Evolutionary conservation across 768 basidiomycete genomes (phyloP).

Genomic region (Trametes cinnabarina): DNA sequence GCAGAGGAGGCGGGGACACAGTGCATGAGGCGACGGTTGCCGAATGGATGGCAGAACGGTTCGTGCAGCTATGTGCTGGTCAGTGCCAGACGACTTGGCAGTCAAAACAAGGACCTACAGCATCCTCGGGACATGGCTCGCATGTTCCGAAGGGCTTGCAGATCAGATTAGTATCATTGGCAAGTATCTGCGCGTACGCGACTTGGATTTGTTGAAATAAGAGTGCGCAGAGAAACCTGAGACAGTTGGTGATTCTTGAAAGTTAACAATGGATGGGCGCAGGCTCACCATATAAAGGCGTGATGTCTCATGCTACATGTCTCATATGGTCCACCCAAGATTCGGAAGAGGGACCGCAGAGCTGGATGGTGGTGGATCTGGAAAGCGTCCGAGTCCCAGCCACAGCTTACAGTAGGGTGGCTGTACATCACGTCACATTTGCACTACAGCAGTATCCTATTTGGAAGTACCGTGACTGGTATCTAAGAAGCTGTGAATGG

Average conservation of each 20-base stretch:
- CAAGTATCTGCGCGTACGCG: neutral
- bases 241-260: neutral
- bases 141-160: constrained; percentile 60
- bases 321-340: neutral
- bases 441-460: neutral
- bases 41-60: constrained; percentile 95
- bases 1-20: constrained; percentile 46
- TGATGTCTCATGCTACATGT: constrained; percentile 7
- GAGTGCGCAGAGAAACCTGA: constrained; percentile 6
- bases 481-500: too few relatives aligned
- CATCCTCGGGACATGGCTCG: constrained; percentile 60
- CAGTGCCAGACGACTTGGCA: neutral
- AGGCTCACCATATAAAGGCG: neutral
- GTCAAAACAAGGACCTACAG: constrained; percentile 42
- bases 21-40: constrained; percentile 87
- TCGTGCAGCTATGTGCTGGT: constrained; percentile 58
- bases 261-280: too few relatives aligned
- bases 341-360: neutral
- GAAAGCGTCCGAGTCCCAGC: neutral
- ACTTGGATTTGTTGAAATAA: neutral
- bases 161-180: constrained; percentile 14
- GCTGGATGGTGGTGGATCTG: neutral
- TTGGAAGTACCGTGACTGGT: neutral
- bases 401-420: neutral
- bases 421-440: neutral